These are phyloP conservation scores for Acanthamoeba healyi DNA, from an alignment of 208 protist species.

Conservation along the genomic window DNA sequence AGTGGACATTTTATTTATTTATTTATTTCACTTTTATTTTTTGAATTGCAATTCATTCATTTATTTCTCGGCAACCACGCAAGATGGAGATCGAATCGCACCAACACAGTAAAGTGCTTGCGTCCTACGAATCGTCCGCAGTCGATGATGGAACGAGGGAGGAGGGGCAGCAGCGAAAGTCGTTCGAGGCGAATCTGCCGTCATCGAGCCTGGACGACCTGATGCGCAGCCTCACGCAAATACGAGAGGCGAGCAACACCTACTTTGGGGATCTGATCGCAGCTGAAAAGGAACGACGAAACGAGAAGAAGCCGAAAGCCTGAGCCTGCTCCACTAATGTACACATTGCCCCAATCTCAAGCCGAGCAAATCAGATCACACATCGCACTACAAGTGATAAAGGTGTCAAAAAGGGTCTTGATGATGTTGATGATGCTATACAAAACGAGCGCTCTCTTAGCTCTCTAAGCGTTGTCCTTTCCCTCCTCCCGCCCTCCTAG, in stretches of 20 bases:
- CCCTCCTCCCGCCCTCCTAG: neutral
- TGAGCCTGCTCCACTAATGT: too few species aligned
- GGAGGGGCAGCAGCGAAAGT: neutral
- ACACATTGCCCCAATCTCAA: too few species aligned
- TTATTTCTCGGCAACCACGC: too few species aligned
- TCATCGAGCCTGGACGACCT: neutral
- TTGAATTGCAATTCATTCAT: too few species aligned
- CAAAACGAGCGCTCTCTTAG: neutral
- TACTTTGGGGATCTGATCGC: neutral
- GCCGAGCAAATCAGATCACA: too few species aligned
- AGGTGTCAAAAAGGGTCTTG: neutral
- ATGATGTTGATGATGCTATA: neutral
- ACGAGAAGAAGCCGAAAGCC: neutral
- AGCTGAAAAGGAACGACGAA: neutral
- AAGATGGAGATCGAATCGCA: neutral
- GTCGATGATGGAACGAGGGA: neutral
- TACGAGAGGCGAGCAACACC: conserved; percentile 16
- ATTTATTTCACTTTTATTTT: neutral
- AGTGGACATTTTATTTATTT: too few species aligned
- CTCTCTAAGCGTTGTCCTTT: conserved; percentile 7
- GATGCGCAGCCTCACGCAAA: neutral
- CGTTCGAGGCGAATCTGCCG: neutral
- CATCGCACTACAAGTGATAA: neutral
- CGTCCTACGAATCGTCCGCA: too few species aligned
- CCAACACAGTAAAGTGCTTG: neutral